Conservation (phyloP, 345 rosid species). For the Murraya koenigii region DNA sequence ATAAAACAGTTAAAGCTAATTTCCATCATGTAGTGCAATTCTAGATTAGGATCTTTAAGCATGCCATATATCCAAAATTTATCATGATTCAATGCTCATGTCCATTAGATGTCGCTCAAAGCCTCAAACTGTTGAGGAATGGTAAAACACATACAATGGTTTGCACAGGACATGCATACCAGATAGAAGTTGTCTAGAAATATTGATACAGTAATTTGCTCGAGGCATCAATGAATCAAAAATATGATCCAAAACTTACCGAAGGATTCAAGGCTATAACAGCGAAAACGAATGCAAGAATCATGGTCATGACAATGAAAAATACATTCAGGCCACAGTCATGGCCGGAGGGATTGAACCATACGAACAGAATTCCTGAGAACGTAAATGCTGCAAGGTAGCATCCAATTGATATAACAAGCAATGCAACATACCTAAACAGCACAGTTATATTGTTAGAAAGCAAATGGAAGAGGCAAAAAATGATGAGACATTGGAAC, state of each 20-base stretch:
- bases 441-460: slow-evolving; percentile 28
- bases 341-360: slow-evolving; percentile 97
- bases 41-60: not conserved
- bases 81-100: not conserved
- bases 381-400: slow-evolving; percentile 73
- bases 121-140: not conserved
- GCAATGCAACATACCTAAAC: slow-evolving; percentile 79
- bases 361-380: slow-evolving; percentile 84
- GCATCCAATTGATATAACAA: slow-evolving; percentile 74
- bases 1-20: not conserved
- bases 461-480: slow-evolving; percentile 10
- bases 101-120: slow-evolving; percentile 1
- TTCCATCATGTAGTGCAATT: not conserved
- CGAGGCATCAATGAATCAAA: slow-evolving; percentile 1
- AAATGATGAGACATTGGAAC: not conserved
- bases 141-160: not conserved
- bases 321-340: slow-evolving; percentile 91
- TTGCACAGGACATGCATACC: not conserved
- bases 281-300: slow-evolving; percentile 71
- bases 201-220: not conserved
- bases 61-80: not conserved
- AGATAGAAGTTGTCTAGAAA: not conserved
- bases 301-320: slow-evolving; percentile 88
- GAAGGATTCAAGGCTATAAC: slow-evolving; percentile 83
- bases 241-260: slow-evolving; percentile 39